Evolutionary conservation across 139 green algal genomes (phyloP).

Genomic region (Penium margaritaceum): DNA sequence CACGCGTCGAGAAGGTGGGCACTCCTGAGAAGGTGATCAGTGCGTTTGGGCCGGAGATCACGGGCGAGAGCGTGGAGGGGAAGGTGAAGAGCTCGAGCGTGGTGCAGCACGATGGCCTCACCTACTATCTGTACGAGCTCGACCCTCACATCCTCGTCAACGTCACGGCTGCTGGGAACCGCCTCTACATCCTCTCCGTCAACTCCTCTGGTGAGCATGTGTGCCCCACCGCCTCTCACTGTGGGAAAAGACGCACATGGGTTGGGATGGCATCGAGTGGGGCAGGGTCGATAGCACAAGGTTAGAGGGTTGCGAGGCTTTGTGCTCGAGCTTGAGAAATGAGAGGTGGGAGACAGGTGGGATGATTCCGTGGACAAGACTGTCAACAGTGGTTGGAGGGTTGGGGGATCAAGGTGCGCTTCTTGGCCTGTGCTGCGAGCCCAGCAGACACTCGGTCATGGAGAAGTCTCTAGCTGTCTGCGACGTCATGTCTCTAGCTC

Average conservation of each 20-base stretch:
- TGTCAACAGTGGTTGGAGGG: too few species aligned
- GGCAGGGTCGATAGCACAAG: neutral
- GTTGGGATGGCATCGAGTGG: neutral
- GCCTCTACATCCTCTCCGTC: constrained; percentile 32
- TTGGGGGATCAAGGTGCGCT: too few species aligned
- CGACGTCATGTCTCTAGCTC: too few species aligned
- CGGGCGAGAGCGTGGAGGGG: constrained; percentile 28
- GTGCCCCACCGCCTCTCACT: too few species aligned
- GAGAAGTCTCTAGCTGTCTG: too few species aligned
- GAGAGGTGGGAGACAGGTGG: neutral
- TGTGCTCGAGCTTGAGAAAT: neutral
- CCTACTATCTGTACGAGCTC: constrained; percentile 36
- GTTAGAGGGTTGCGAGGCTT: neutral
- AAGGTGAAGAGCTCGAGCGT: constrained; percentile 28
- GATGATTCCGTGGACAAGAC: neutral
- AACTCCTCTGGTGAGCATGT: constrained; percentile 20
- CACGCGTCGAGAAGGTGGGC: constrained; percentile 28
- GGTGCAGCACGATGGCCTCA: constrained; percentile 5
- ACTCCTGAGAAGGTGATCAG: constrained; percentile 34
- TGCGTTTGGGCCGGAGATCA: constrained; percentile 37
- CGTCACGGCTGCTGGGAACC: constrained; percentile 24
- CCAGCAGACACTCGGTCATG: too few species aligned
- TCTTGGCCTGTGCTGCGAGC: too few species aligned
- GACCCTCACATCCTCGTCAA: constrained; percentile 22
- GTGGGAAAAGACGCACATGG: too few species aligned